phyloP scores from a whole-genome alignment of 2,329 filamentous ascomycete species.

The Whalleya microplaca region DNA sequence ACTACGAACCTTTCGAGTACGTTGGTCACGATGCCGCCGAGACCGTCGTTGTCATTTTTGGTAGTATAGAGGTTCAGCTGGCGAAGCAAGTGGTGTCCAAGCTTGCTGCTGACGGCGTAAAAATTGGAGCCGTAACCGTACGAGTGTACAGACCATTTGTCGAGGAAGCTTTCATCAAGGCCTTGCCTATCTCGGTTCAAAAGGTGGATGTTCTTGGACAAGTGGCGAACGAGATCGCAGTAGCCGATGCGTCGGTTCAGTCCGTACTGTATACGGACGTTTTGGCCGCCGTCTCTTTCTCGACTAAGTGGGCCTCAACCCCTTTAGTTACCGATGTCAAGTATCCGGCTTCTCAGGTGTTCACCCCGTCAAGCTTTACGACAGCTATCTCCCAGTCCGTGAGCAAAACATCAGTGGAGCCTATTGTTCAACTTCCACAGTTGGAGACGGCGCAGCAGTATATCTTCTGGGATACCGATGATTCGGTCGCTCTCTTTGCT shows the following conservation, averaged over 20 bases:
- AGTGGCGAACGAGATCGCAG: constrained; percentile 72
- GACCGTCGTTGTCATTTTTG: constrained; percentile 87
- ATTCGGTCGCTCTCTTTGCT: constrained; percentile 67
- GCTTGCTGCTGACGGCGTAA: constrained; percentile 72
- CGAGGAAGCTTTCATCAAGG: constrained; percentile 88
- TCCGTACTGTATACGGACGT: constrained; percentile 95
- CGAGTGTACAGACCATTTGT: constrained; percentile 94
- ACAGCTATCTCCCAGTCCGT: constrained; percentile 54
- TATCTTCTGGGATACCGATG: constrained; percentile 90
- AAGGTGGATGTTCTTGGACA: constrained; percentile 88
- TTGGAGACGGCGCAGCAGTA: constrained; percentile 75
- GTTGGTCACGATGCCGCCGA: constrained; percentile 79
- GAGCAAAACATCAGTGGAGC: constrained; percentile 56
- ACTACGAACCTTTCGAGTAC: constrained; percentile 94
- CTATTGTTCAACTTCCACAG: constrained; percentile 43
- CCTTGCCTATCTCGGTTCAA: constrained; percentile 74
- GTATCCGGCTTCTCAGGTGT: constrained; percentile 71
- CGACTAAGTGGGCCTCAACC: constrained; percentile 63
- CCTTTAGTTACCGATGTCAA: constrained; percentile 82
- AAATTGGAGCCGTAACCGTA: constrained; percentile 87
- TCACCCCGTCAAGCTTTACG: constrained; percentile 60
- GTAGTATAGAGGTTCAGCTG: constrained; percentile 86
- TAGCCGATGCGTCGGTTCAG: constrained; percentile 74
- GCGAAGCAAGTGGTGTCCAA: constrained; percentile 78
- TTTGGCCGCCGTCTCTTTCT: constrained; percentile 81